Base-by-base conservation (phyloP, 495 filamentous ascomycete genomes). In the Aspergillus steynii region DNA sequence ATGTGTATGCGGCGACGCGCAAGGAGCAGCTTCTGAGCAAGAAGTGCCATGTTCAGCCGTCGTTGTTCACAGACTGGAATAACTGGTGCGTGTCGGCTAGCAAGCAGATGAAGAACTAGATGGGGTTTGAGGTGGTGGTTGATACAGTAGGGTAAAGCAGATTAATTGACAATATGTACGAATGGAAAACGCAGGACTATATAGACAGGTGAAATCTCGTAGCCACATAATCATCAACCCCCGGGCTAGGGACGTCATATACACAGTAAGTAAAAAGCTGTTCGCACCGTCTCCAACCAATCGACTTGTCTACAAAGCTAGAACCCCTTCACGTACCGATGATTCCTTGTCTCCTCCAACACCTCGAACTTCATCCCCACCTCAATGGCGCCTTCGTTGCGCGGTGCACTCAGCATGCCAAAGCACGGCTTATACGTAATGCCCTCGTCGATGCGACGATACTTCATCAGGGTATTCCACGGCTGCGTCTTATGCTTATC, bases 401-500 rank as follows among this genome's bases (percentile, higher is more conserved):
- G 66, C 25, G 90, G 75, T 28, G 91, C 89, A 47, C 90, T 86
- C 66, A 96, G 84, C 91, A 97, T 91, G 9, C 93, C 94, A 64
- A 97, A 77, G 68, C 91, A 96, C 25, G 91, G 87, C 64, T 82
- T 83, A 29, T 78, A 82, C 50, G 83, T 85, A 7, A 88, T 85
- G 9, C 93, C 93, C 45, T 83, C 76, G 71, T 97, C 94, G 5
- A 97, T 83, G 15, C 85, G 74, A 29, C 93, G 83, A 71, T 88
- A 90, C 48, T 77, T 83, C 55, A 88, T 77, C 65, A 97, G 75
- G 5, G 90, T 90, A 63, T 80, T 78, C 75, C 91, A 89, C 14
- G 94, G 93, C 77, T 98, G 88, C 27, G 77, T 82, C 12, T 74
- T 73, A 71, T 97, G 89, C 62, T 85, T 86, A 20, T 80, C 63